phyloP scores from a whole-genome alignment of 495 filamentous ascomycete species.

The Daldinia grandis region DNA sequence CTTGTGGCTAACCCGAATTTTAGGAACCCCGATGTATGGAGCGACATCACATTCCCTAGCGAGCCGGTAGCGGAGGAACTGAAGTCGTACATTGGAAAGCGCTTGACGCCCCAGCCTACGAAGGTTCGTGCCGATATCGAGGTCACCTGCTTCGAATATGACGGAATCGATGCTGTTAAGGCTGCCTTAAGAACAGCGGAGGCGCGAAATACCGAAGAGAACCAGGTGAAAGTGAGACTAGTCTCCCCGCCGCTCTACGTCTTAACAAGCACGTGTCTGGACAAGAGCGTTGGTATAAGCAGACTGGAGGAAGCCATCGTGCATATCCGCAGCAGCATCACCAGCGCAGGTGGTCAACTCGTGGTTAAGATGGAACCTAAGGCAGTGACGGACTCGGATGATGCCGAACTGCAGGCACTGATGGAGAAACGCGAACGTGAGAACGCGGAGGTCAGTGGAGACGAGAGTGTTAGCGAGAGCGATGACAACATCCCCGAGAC shows the following conservation, averaged over 20 bases:
- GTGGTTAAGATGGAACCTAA: constrained; percentile 97
- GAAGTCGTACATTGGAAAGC: constrained; percentile 91
- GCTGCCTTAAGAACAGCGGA: constrained; percentile 85
- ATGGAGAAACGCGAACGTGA: constrained; percentile 99
- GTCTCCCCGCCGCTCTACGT: constrained; percentile 96
- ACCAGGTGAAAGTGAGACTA: constrained; percentile 94
- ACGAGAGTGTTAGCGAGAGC: constrained; percentile 92
- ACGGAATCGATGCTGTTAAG: constrained; percentile 98
- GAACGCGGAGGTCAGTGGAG: constrained; percentile 95
- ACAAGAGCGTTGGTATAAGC: constrained; percentile 85
- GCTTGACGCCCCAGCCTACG: constrained; percentile 93
- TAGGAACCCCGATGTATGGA: constrained; percentile 96
- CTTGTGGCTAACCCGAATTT: not conserved
- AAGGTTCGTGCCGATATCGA: constrained; percentile 98
- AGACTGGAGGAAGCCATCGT: constrained; percentile 87
- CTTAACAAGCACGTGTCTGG: constrained; percentile 85
- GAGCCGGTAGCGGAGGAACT: constrained; percentile 87
- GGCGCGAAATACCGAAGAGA: constrained; percentile 85
- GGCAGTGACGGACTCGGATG: constrained; percentile 97
- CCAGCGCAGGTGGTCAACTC: constrained; percentile 75
- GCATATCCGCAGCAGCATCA: constrained; percentile 80
- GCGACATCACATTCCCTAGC: constrained; percentile 86
- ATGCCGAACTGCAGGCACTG: constrained; percentile 92
- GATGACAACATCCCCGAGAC: constrained; percentile 74
- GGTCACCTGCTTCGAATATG: constrained; percentile 97